These are phyloP conservation scores for Fusarium camptoceras DNA, from an alignment of 2,329 filamentous ascomycete species.

Conservation along the genomic window DNA sequence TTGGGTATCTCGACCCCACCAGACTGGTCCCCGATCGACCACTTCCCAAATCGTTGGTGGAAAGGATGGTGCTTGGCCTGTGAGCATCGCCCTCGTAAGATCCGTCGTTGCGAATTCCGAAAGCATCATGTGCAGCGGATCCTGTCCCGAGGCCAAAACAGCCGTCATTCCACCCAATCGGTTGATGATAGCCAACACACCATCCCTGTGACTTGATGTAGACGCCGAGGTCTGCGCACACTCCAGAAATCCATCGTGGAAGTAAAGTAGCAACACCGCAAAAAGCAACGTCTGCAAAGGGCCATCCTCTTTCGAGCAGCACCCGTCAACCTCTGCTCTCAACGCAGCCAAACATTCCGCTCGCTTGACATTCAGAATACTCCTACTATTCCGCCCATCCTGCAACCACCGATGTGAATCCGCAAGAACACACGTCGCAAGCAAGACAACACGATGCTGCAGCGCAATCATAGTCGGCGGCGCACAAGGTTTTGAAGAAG, in stretches of 20 bases:
- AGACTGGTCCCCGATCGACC: slow-evolving; percentile 55
- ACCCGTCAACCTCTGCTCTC: slow-evolving; percentile 50
- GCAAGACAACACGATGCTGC: slow-evolving; percentile 50
- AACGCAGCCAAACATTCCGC: slow-evolving; percentile 50
- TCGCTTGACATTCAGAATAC: slow-evolving; percentile 42
- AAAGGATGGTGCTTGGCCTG: slow-evolving; percentile 54
- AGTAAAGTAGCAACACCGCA: slow-evolving; percentile 58
- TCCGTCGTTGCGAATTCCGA: slow-evolving; percentile 59
- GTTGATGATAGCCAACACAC: slow-evolving; percentile 53
- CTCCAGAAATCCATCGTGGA: slow-evolving; percentile 56
- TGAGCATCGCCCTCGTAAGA: slow-evolving; percentile 56
- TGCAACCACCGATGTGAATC: slow-evolving; percentile 50
- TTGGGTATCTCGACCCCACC: slow-evolving; percentile 56
- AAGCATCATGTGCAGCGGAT: slow-evolving; percentile 53
- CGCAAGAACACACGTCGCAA: slow-evolving; percentile 49
- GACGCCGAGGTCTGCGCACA: slow-evolving; percentile 48
- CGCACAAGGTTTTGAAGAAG: slow-evolving; percentile 46
- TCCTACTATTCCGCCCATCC: slow-evolving; percentile 47
- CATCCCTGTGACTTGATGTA: slow-evolving; percentile 51
- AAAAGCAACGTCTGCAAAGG: slow-evolving; percentile 52
- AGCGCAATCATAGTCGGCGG: slow-evolving; percentile 48
- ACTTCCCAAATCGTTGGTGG: slow-evolving; percentile 53
- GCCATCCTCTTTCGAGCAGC: slow-evolving; percentile 48
- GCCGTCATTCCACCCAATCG: slow-evolving; percentile 47
- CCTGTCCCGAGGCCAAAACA: slow-evolving; percentile 43